These are phyloP conservation scores for Colletotrichum paranaense DNA, from an alignment of 2,329 filamentous ascomycete genomes.

Conservation along the genomic window DNA sequence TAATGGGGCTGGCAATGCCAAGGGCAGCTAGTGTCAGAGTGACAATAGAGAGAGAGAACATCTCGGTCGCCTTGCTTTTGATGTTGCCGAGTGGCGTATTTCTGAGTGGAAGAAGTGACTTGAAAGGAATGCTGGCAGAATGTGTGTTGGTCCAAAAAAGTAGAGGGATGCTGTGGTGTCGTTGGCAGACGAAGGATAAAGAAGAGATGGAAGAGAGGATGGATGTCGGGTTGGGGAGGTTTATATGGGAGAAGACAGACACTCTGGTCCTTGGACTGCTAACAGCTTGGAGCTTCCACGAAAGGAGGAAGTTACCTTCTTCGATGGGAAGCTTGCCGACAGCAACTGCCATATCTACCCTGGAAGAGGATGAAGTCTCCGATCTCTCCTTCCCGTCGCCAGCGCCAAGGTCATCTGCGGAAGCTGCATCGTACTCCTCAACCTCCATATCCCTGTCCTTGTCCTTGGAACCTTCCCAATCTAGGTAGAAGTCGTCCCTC, in stretches of 20 bases:
- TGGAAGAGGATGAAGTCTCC: no score
- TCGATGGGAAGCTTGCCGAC: background rate
- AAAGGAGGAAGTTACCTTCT: background rate
- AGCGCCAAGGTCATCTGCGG: background rate
- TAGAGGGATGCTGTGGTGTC: background rate
- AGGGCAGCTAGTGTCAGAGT: constrained; percentile 1
- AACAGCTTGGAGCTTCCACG: background rate
- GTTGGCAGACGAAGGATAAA: background rate
- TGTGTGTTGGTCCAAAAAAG: constrained; percentile 4
- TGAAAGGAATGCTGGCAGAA: background rate
- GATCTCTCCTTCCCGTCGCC: no score
- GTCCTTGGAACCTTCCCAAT: background rate
- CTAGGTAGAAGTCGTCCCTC: background rate
- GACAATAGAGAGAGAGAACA: constrained; percentile 1
- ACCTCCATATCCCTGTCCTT: background rate
- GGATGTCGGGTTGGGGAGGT: background rate
- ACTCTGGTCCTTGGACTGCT: background rate
- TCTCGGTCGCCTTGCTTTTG: background rate
- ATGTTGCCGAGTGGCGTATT: background rate
- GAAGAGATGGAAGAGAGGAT: background rate
- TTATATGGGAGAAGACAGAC: background rate
- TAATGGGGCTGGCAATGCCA: background rate
- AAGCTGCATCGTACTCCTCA: background rate
- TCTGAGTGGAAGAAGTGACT: background rate
- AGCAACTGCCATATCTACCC: background rate